Evolutionary conservation across 805 yeast genomes (phyloP), one percentile per base, ranked within the genome.

Genomic region (Candida maltosa): DNA sequence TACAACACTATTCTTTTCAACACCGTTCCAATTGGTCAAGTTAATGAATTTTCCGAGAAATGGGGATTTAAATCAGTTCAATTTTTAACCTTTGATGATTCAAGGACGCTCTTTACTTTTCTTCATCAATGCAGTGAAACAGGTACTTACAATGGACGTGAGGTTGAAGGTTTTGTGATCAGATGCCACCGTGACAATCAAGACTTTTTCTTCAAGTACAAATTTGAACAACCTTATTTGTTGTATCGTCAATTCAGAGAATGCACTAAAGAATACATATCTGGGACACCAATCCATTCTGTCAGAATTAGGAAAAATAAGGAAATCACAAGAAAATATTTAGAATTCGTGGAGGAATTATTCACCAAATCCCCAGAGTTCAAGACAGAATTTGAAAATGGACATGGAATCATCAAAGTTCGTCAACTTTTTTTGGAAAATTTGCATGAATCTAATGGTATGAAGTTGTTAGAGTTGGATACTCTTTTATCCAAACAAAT

Each of bases 211-310:
- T 93, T 88, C 76, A 93, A 93, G 60, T 93, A 68, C 65, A 93
- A 93, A 58, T 93, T 93, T 56, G 95, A 88, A 46, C 95, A 93
- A 60, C 98, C 98, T 0, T 93, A 93, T 54, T 62, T 88, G 29
- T 73, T 93, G 73, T 93, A 88, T 57, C 72, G 99, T 39, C 86
- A 84, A 48, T 78, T 94, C 76, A 73, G 99, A 45, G 97, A 93
- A 50, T 84, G 79, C 2, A 87, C 97, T 1, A 80, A 76, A 51
- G 65, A 63, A 29, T 74, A 75, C 41, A 68, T 84, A 7, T 62
- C 62, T 11, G 51, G 51, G 3, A 44, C 44, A 21, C 52, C 49
- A 18, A 39, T 45, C 52, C 58, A 45, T 37, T 50, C 46, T 29
- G 47, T 45, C 9, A 54, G 69, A 10, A 58, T 70, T 5, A 65